A percentile compares a stretch with the other conserved stretches of the same genome.
phyloP scores from a whole-genome alignment of 2,329 filamentous ascomycete genomes.

The Penicillium sp. region DNA sequence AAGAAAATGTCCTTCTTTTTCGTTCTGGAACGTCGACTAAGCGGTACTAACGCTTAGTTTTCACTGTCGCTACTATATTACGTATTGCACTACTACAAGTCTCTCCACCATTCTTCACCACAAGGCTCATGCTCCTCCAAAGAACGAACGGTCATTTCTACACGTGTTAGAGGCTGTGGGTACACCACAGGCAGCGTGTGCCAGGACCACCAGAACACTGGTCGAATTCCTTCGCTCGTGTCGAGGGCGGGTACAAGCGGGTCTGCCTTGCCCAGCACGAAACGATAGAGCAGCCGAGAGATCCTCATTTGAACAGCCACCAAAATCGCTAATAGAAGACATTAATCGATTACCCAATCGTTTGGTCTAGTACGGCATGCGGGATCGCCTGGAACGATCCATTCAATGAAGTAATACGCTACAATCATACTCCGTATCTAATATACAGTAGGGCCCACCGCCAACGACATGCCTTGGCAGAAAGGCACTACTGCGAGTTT shows the following conservation, averaged over 20 bases:
- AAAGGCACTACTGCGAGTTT: not conserved
- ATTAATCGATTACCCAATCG: not conserved
- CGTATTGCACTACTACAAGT: not conserved
- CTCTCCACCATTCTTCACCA: not conserved
- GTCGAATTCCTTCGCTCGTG: not conserved
- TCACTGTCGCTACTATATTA: not conserved
- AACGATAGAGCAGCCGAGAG: not conserved
- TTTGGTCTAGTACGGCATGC: not conserved
- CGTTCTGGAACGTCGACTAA: not conserved
- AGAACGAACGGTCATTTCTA: not conserved
- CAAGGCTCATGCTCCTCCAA: not conserved
- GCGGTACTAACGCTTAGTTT: not conserved
- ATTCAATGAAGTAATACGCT: not conserved
- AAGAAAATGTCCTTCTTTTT: not conserved
- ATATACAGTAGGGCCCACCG: not conserved
- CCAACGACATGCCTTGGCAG: not conserved
- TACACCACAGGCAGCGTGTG: conserved; percentile 2
- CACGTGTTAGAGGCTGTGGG: conserved; percentile 7
- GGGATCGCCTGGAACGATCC: not conserved
- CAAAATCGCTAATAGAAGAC: not conserved
- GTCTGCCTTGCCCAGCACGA: not conserved
- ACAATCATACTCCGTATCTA: not conserved
- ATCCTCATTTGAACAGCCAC: not conserved
- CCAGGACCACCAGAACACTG: not conserved
- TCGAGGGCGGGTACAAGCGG: conserved; percentile 1